Conservation (phyloP, 2,329 filamentous ascomycete species). For the Lasiodiplodia sp. region DNA sequence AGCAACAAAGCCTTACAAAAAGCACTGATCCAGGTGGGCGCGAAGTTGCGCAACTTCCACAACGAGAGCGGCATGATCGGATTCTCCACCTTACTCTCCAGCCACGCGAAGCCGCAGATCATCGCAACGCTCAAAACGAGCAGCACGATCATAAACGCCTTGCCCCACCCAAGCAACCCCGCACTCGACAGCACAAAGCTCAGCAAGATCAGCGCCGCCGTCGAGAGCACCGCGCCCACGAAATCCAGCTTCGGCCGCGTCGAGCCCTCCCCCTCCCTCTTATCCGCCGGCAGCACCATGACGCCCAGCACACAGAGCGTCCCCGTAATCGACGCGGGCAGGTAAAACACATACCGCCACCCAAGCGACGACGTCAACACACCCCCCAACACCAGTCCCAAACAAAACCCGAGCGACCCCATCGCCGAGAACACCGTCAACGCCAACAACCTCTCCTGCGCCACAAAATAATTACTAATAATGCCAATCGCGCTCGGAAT, state of each 20-base stretch:
- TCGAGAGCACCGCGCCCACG: conserved; percentile 52
- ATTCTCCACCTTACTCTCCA: conserved; percentile 54
- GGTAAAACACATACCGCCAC: conserved; percentile 32
- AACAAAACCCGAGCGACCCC: conserved; percentile 50
- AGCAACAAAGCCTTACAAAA: conserved; percentile 41
- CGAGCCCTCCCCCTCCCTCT: conserved; percentile 40
- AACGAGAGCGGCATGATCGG: conserved; percentile 56
- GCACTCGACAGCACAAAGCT: conserved; percentile 56
- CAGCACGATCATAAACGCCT: conserved; percentile 54
- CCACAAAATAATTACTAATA: conserved; percentile 50
- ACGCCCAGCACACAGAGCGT: conserved; percentile 34
- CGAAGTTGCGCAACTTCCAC: conserved; percentile 57
- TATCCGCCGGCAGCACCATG: conserved; percentile 50
- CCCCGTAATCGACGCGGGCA: conserved; percentile 27
- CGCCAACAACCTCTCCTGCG: conserved; percentile 47
- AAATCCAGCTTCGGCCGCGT: conserved; percentile 51
- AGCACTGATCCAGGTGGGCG: conserved; percentile 54
- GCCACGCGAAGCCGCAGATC: conserved; percentile 48
- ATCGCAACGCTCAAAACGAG: conserved; percentile 49
- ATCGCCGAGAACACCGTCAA: conserved; percentile 52
- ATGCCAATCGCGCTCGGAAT: conserved; percentile 57
- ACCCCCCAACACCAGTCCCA: conserved; percentile 31
- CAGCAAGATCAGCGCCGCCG: conserved; percentile 52
- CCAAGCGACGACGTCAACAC: conserved; percentile 27
- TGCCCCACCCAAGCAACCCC: conserved; percentile 57